These are phyloP conservation scores for Pythium sp. DNA, from an alignment of 352 stramenopile species.

Conservation along the genomic window DNA sequence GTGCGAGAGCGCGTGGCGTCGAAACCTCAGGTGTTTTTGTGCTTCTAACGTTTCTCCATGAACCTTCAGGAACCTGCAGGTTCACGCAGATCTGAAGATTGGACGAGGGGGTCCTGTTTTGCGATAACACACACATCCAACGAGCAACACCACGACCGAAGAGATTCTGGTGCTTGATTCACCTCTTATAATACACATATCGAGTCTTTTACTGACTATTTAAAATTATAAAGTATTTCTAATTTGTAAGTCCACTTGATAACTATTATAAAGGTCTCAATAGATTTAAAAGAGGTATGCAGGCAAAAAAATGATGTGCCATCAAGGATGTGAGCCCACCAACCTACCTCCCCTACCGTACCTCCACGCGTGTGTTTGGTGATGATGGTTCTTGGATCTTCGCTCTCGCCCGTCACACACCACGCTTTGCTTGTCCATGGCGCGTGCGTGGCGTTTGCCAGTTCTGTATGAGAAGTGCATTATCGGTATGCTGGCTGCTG, in stretches of 20 bases:
- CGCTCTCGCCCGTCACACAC: not conserved
- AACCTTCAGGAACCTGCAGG: not conserved
- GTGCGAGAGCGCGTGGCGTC: no score
- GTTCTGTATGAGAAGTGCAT: not conserved
- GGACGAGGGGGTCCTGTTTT: not conserved
- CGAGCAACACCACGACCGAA: not conserved
- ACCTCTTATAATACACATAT: not conserved
- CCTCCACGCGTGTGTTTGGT: not conserved
- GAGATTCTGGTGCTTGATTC: constrained; percentile 8
- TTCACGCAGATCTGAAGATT: not conserved
- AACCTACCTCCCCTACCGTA: not conserved
- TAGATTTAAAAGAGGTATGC: not conserved
- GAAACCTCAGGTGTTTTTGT: not conserved
- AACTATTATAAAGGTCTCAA: not conserved
- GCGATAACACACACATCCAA: constrained; percentile 7
- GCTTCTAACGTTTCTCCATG: not conserved
- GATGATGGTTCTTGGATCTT: not conserved
- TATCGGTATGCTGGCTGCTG: not conserved
- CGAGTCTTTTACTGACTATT: not conserved
- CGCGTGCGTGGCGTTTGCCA: not conserved
- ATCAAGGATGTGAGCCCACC: not conserved
- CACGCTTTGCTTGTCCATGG: not conserved
- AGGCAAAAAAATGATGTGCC: not conserved
- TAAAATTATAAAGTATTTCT: not conserved
- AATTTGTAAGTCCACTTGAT: not conserved